Base-by-base conservation (phyloP, 768 basidiomycete genomes). In the Leucocoprinus birnbaumii region DNA sequence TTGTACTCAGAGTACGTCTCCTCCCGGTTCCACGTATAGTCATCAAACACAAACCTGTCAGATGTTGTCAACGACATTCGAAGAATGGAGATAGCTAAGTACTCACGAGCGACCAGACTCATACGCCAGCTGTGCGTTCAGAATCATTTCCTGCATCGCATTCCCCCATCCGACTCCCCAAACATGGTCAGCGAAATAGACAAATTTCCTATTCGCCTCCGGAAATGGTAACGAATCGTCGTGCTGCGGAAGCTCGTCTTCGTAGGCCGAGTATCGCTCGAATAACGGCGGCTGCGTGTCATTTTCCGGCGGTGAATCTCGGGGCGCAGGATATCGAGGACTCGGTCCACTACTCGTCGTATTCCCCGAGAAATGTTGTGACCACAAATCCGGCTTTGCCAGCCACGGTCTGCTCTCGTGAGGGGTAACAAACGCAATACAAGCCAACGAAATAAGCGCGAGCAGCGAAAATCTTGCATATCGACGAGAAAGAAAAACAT, bases 121-220 rank as follows among this genome's bases (percentile, higher is more conserved):
- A 46, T 77, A 71, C 0, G 83, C 78, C 2, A 87, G 65, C 42
- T 80, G 69, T 0, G 80, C 72, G 46, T 79, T 76, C 45, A 85
- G 60, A 3, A 85, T 50, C 55, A 82, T 73, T 55, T 85, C 84
- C 56, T 86, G 81, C 72, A 85, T 70, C 8, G 66, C 73, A 51
- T 87, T 87, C 2, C 84, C 84, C 82, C 82, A 86, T 2, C 85
- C 85, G 41, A 75, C 72, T 8, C 62, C 81, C 3, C 63, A 65
- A 14, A 71, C 76, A 59, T 84, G 80, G 45, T 80, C 81, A 2
- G 78, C 68, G 19, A 72, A 66, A 70, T 73, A 83, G 9, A 85
- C 63, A 59, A 76, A 84, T 51, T 71, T 74, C 1, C 69, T 70
- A 37, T 70, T 65, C 4, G 61, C 77, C 35, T 79, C 73, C 2